phyloP scores from a whole-genome alignment of 495 filamentous ascomycete genomes.

The Patellaria atrata region DNA sequence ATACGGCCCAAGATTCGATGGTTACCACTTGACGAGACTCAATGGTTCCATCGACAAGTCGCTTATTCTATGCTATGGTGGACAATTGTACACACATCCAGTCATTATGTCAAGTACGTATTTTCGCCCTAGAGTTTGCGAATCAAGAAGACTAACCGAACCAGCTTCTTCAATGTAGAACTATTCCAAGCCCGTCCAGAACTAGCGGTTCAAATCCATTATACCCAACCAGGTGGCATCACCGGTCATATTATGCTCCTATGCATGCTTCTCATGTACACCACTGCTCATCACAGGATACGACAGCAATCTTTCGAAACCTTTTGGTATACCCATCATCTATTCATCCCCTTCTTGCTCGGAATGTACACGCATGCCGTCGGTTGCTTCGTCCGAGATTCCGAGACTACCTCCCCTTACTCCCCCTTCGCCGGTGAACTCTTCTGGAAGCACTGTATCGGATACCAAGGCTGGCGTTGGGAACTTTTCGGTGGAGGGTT shows the following conservation, averaged over 20 bases:
- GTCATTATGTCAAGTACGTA: conserved; percentile 92
- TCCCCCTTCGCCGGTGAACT: conserved; percentile 68
- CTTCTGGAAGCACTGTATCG: conserved; percentile 91
- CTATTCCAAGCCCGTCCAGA: conserved; percentile 65
- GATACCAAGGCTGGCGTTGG: conserved; percentile 96
- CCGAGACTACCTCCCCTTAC: conserved; percentile 44
- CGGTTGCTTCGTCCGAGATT: conserved; percentile 64
- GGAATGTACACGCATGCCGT: conserved; percentile 91
- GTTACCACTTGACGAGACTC: conserved; percentile 83
- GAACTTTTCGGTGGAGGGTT: conserved; percentile 75
- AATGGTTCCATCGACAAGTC: conserved; percentile 94
- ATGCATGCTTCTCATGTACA: conserved; percentile 98
- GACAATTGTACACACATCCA: conserved; percentile 56
- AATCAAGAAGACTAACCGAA: conserved; percentile 2
- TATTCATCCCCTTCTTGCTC: conserved; percentile 91
- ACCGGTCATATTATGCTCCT: conserved; percentile 97
- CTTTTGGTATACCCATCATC: conserved; percentile 98
- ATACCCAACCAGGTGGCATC: conserved; percentile 73
- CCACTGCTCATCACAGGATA: conserved; percentile 83
- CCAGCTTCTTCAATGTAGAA: conserved; percentile 91
- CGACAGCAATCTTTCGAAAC: conserved; percentile 95
- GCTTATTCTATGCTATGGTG: conserved; percentile 82
- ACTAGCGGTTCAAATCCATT: conserved; percentile 86
- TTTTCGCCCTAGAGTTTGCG: neutral
- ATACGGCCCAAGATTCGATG: conserved; percentile 78